phyloP scores from a whole-genome alignment of 768 basidiomycete genomes.

The Cytidiella melzeri region DNA sequence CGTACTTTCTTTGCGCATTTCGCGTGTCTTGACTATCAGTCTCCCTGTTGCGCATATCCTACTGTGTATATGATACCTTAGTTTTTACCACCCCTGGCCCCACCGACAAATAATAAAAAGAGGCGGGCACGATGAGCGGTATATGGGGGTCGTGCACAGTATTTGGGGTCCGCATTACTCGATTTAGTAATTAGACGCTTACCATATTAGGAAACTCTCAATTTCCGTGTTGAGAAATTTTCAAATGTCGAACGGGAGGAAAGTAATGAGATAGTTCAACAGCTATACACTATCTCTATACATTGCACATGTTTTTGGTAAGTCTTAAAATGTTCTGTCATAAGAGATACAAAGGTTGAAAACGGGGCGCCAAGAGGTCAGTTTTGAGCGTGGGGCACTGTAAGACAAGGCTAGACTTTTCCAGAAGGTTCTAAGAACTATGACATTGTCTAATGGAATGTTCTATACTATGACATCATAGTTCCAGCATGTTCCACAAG shows the following conservation, averaged over 20 bases:
- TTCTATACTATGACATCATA: too few relatives aligned
- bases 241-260: not conserved
- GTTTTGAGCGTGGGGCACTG: conserved; percentile 7
- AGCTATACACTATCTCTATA: not conserved
- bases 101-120: too few relatives aligned
- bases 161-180: not conserved
- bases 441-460: too few relatives aligned
- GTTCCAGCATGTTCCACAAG: too few relatives aligned
- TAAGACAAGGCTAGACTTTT: too few relatives aligned
- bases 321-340: not conserved
- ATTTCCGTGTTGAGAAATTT: not conserved
- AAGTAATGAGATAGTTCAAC: conserved; percentile 1
- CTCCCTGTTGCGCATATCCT: too few relatives aligned
- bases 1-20: too few relatives aligned
- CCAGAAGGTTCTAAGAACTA: too few relatives aligned
- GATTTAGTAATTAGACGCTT: not conserved
- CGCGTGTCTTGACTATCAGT: too few relatives aligned
- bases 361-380: conserved; percentile 5
- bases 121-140: not conserved
- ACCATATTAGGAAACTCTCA: not conserved
- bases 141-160: not conserved
- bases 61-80: too few relatives aligned
- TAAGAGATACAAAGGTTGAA: not conserved
- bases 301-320: not conserved
- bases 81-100: too few relatives aligned